These are phyloP conservation scores for Fusarium buxicola DNA, from an alignment of 2,329 filamentous ascomycete species.

Conservation along the genomic window DNA sequence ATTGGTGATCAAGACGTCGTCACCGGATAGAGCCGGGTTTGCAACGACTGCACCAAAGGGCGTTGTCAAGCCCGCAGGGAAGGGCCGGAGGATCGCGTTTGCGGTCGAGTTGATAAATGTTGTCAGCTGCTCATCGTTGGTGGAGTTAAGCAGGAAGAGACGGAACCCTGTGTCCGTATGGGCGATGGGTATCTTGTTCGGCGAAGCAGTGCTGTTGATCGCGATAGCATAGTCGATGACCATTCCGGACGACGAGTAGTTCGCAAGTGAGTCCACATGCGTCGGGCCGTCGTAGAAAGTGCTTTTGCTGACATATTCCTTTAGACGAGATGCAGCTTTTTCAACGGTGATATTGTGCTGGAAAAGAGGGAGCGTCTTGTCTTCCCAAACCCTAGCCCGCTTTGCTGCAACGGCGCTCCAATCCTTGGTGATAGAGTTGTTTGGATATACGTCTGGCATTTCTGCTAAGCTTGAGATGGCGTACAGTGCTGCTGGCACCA, in stretches of 20 bases:
- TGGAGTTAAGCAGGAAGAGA: conserved; percentile 70
- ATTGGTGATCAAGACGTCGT: conserved; percentile 59
- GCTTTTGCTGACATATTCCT: conserved; percentile 57
- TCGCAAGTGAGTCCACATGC: conserved; percentile 52
- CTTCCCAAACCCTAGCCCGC: conserved; percentile 72
- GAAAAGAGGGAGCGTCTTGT: conserved; percentile 69
- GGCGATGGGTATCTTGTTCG: conserved; percentile 66
- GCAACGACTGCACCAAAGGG: conserved; percentile 68
- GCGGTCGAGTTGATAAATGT: conserved; percentile 67
- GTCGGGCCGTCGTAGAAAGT: conserved; percentile 59
- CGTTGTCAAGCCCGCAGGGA: conserved; percentile 69
- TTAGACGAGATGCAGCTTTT: conserved; percentile 59
- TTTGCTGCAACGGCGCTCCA: conserved; percentile 59
- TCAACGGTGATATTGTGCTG: conserved; percentile 54
- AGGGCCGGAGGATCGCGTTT: conserved; percentile 66
- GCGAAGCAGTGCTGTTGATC: conserved; percentile 63
- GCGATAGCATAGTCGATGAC: conserved; percentile 67
- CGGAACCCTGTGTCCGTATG: conserved; percentile 75
- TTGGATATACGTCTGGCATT: conserved; percentile 60
- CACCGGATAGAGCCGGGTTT: conserved; percentile 68
- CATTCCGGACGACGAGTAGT: conserved; percentile 48
- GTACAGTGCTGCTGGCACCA: conserved; percentile 70
- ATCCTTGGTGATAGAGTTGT: conserved; percentile 46
- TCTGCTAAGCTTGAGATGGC: conserved; percentile 65
- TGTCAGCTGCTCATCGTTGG: conserved; percentile 67